Conservation (phyloP, 768 basidiomycete species). For the Gymnopilus junonius region DNA sequence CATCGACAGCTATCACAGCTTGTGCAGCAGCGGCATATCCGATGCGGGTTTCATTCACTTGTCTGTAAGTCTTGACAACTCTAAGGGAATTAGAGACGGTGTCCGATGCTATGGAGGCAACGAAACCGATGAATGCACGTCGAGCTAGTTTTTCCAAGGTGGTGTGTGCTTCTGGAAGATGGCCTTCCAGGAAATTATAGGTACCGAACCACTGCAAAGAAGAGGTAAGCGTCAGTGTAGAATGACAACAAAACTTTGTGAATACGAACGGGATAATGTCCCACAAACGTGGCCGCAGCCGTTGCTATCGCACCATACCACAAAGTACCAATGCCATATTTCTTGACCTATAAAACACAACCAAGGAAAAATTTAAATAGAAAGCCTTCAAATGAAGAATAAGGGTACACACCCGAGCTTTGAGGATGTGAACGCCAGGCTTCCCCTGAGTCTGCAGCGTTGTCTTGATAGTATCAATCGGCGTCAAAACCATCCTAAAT, state of each 20-base stretch:
- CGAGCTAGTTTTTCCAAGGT: slow-evolving; percentile 65
- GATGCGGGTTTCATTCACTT: slow-evolving; percentile 83
- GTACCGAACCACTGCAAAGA: slow-evolving; percentile 76
- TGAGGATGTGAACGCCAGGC: slow-evolving; percentile 67
- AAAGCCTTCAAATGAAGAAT: background rate
- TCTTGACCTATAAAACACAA: slow-evolving; percentile 58
- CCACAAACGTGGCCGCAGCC: slow-evolving; percentile 92
- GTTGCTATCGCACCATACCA: slow-evolving; percentile 95
- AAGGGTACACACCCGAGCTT: slow-evolving; percentile 52
- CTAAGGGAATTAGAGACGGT: slow-evolving; percentile 86
- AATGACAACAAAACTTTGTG: background rate
- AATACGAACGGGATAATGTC: slow-evolving; percentile 76
- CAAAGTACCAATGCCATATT: slow-evolving; percentile 74
- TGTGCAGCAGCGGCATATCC: slow-evolving; percentile 80
- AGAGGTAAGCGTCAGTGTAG: background rate
- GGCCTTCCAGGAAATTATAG: slow-evolving; percentile 78
- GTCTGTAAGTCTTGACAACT: slow-evolving; percentile 95
- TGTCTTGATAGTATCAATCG: slow-evolving; percentile 94
- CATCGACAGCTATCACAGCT: slow-evolving; percentile 77
- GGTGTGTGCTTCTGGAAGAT: slow-evolving; percentile 60
- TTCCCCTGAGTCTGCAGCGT: slow-evolving; percentile 92
- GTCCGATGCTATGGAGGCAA: slow-evolving; percentile 84
- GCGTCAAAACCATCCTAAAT: slow-evolving; percentile 92
- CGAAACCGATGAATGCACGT: slow-evolving; percentile 91
- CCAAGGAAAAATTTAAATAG: background rate